Evolutionary conservation across 345 rosid species (phyloP), one percentile per base, ranked within the genome.

Genomic region (Populus tremula): DNA sequence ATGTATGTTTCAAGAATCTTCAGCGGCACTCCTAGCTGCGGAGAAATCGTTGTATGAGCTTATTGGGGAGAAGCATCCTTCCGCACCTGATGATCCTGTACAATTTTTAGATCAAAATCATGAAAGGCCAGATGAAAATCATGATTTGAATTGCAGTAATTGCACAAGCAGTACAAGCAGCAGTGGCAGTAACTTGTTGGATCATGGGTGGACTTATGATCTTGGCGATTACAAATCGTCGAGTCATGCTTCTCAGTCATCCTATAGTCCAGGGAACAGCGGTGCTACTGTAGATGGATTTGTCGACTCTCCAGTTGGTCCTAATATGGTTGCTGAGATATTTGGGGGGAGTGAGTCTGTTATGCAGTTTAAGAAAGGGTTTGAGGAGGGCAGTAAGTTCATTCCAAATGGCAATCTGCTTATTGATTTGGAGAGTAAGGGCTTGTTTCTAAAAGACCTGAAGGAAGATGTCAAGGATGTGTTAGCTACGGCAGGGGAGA

Each of bases 301-400:
- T 75, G 80, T 79, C 7, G 93, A 89, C 73, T 91, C 88, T 74
- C 89, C 87, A 0, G 79, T 70, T 50, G 88, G 90, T 67, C 79
- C 71, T 77, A 72, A 77, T 27, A 70, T 62, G 45, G 74, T 84
- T 79, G 86, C 86, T 20, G 85, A 85, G 75, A 68, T 88, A 67
- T 84, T 86, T 70, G 78, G 53, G 12, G 84, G 86, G 21, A 80
- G 81, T 56, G 84, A 84, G 33, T 86, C 90, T 18, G 82, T 70
- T n/a, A 75, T 84, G 85, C 94, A 87, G 75, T 87, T 91, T 75
- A 89, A 77, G 75, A 91, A 75, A 81, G 89, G 91, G 63, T 79
- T 89, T 61, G 90, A 87, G 81, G 94, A 91, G 83, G 94, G 85
- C 0, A 89, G 90, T 56, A 89, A 85, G 83, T 89, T 91, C 79